phyloP scores from a whole-genome alignment of 495 filamentous ascomycete genomes.

The Ascodesmis nigricans region DNA sequence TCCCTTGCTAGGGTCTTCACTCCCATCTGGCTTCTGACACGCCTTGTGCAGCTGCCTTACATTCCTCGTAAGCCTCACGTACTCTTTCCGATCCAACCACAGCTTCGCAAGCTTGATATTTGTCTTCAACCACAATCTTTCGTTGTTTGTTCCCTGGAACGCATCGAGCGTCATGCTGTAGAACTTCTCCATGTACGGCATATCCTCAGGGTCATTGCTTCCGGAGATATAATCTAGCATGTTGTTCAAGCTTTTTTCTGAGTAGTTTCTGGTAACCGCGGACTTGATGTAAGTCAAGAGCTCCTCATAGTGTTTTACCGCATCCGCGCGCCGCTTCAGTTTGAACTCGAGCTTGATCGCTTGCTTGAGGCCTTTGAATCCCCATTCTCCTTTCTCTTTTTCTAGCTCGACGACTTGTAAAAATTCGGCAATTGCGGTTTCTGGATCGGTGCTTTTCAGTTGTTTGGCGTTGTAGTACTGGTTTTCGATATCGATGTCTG shows the following conservation, averaged over 20 bases:
- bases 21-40: slow-evolving; percentile 72
- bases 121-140: slow-evolving; percentile 92
- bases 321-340: slow-evolving; percentile 65
- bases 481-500: slow-evolving; percentile 90
- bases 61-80: slow-evolving; percentile 56
- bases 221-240: slow-evolving; percentile 79
- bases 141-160: slow-evolving; percentile 94
- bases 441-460: slow-evolving; percentile 65
- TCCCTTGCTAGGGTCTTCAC: slow-evolving; percentile 85
- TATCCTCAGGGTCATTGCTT: slow-evolving; percentile 55
- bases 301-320: slow-evolving; percentile 82
- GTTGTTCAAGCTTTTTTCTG: slow-evolving; percentile 97
- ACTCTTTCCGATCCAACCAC: slow-evolving; percentile 79
- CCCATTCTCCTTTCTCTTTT: slow-evolving; percentile 87
- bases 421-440: slow-evolving; percentile 82
- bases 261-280: slow-evolving; percentile 93
- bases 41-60: slow-evolving; percentile 72
- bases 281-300: slow-evolving; percentile 94
- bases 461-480: slow-evolving; percentile 99
- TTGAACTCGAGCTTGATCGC: slow-evolving; percentile 94
- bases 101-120: slow-evolving; percentile 90
- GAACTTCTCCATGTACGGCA: slow-evolving; percentile 82
- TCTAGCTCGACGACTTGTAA: slow-evolving; percentile 66
- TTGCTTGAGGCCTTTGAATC: slow-evolving; percentile 94
- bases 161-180: slow-evolving; percentile 81